Percentiles rank a stretch among this genome's conserved stretches.
Evolutionary conservation across 345 rosid species (phyloP).

Genomic region (Brassica cretica): DNA sequence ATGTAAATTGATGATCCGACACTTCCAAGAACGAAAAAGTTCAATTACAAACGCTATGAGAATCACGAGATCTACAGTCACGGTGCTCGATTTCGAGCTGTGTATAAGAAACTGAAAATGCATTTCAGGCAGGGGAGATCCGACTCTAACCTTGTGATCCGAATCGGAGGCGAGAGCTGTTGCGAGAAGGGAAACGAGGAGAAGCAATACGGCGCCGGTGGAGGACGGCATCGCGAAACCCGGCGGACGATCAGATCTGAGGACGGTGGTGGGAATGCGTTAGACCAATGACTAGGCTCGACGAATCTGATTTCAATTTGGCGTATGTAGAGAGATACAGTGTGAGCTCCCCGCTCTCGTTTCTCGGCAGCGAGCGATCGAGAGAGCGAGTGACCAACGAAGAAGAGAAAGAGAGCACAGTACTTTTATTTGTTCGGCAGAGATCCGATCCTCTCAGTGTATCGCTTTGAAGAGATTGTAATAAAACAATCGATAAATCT

Average conservation of each 20-base stretch:
- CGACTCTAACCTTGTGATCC: slow-evolving; percentile 79
- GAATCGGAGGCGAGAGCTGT: slow-evolving; percentile 70
- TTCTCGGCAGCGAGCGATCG: too few relatives aligned
- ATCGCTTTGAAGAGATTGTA: too few relatives aligned
- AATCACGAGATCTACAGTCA: slow-evolving; percentile 44
- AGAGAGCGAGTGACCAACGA: too few relatives aligned
- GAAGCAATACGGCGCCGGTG: slow-evolving; percentile 39
- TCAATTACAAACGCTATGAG: slow-evolving; percentile 21
- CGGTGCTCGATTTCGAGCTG: slow-evolving; percentile 10
- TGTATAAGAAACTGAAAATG: background rate
- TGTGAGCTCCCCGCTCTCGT: too few relatives aligned
- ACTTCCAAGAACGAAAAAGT: background rate
- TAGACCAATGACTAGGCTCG: background rate
- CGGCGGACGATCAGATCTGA: slow-evolving; percentile 53
- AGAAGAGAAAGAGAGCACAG: too few relatives aligned
- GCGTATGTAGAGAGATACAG: too few relatives aligned
- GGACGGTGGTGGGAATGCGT: slow-evolving; percentile 30
- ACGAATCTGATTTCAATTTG: too few relatives aligned
- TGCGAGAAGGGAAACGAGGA: slow-evolving; percentile 41
- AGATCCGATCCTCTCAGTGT: too few relatives aligned
- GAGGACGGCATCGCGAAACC: slow-evolving; percentile 59
- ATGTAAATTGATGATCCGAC: background rate
- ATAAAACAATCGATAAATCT: too few relatives aligned
- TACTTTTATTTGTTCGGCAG: too few relatives aligned
- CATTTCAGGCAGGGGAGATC: slow-evolving; percentile 16